Evolutionary conservation across 345 rosid genomes (phyloP).

Genomic region (Rubroshorea leprosula): DNA sequence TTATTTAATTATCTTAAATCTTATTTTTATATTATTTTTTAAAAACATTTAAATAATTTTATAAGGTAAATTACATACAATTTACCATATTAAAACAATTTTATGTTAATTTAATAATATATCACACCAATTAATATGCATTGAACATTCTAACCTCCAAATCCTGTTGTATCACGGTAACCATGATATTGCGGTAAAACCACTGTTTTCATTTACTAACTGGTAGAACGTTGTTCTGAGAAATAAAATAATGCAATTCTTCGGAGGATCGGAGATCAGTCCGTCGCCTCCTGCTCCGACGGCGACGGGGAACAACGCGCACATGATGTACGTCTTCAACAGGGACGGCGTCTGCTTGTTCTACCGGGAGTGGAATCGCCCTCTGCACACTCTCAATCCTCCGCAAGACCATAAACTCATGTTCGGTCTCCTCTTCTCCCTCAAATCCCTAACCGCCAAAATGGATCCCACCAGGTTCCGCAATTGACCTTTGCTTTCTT

Average conservation of each 20-base stretch:
- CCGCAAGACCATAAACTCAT: constrained; percentile 95
- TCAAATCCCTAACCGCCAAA: constrained; percentile 92
- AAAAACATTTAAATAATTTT: too few species aligned
- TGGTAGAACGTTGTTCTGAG: too few species aligned
- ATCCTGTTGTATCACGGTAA: too few species aligned
- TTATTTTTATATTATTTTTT: too few species aligned
- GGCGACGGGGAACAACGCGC: constrained; percentile 69
- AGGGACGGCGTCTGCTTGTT: constrained; percentile 86
- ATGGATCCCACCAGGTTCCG: constrained; percentile 82
- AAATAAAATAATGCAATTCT: constrained; percentile 97
- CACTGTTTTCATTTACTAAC: too few species aligned
- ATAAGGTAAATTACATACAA: too few species aligned
- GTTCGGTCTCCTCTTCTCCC: constrained; percentile 98
- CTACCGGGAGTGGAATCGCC: constrained; percentile 86
- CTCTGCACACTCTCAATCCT: constrained; percentile 73
- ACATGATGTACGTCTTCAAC: constrained; percentile 81
- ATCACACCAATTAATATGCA: too few species aligned
- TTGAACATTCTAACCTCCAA: too few species aligned
- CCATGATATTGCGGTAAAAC: too few species aligned
- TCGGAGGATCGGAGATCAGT: constrained; percentile 86
- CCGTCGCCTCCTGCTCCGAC: constrained; percentile 79
- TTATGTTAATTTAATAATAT: too few species aligned
- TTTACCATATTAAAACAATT: too few species aligned
- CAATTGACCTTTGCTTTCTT: neutral
- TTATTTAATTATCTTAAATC: too few species aligned